A percentile compares a stretch with the other conserved stretches of the same genome.
Conservation (phyloP, 2,329 filamentous ascomycete species). For the Aspergillus uvarum region DNA sequence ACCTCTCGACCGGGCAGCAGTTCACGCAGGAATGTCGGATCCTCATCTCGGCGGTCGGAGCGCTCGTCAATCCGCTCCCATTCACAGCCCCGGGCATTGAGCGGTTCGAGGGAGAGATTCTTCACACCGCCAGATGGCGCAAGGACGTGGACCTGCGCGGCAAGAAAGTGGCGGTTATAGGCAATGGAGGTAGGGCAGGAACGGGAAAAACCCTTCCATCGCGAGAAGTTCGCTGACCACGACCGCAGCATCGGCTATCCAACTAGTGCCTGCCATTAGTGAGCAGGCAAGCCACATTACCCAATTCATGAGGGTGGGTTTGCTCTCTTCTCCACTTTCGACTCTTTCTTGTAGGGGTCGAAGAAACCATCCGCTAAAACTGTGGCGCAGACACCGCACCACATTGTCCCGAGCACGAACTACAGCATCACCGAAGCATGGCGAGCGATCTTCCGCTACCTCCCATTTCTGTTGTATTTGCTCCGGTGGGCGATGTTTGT, state of each 20-base stretch:
- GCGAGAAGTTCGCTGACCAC: not conserved
- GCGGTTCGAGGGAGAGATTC: conserved; percentile 8
- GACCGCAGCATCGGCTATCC: conserved; percentile 8
- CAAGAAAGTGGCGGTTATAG: conserved; percentile 14
- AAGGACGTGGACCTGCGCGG: conserved; percentile 8
- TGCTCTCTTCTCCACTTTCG: not conserved
- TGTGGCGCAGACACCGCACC: conserved; percentile 9
- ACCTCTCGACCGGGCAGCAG: not conserved
- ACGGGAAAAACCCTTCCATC: too few relatives aligned
- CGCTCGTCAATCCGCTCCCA: conserved; percentile 7
- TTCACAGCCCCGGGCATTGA: conserved; percentile 5
- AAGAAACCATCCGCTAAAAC: too few relatives aligned
- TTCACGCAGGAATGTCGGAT: conserved; percentile 12
- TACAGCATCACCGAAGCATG: conserved; percentile 7
- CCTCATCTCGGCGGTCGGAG: conserved; percentile 12
- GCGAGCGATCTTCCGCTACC: conserved; percentile 8
- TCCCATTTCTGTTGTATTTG: conserved; percentile 6
- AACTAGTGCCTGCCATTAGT: conserved; percentile 10
- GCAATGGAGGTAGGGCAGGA: conserved; percentile 9
- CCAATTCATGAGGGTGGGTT: conserved; percentile 13
- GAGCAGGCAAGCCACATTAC: conserved; percentile 5
- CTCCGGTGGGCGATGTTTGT: conserved; percentile 10
- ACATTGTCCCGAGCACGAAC: conserved; percentile 10
- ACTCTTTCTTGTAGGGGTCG: too few relatives aligned
- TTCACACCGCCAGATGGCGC: conserved; percentile 13